Base-by-base conservation (phyloP, 331 rosid species). In the Stylosanthes scabra region DNA sequence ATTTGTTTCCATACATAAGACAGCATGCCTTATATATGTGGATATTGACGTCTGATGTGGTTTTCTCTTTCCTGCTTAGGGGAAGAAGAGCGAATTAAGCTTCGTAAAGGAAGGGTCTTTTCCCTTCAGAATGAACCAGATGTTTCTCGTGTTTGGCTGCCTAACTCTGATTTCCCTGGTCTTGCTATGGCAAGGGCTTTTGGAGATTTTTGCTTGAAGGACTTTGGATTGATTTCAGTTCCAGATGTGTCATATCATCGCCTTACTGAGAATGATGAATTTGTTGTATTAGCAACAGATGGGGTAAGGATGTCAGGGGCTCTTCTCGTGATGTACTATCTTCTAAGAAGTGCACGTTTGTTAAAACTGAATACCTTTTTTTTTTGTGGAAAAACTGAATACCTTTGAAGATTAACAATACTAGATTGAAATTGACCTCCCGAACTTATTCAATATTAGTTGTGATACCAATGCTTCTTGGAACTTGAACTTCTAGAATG, bases 161-260 rank as follows among this genome's bases (percentile, higher is more conserved):
- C 98, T 27, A 81, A 89, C 77, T 52, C 78, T 46, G 86, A 90
- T 69, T 87, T 93, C 63, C 98, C 98, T 25, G 98, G 98, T 34
- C 96, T 93, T 58, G 98, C 98, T 12, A 93, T 93, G 98, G 88
- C 97, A 7, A 86, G 98, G 68, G 98, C 97, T 62, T 90, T 90
- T 72, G 98, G 98, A 80, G 98, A 93, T 72, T 88, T 88, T 78
- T 90, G 96, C 86, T 80, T 93, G 4, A 93, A 93, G 74, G 91
- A 90, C 77, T 89, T 70, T 62, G 98, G 98, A 60, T 69, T 93
- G 81, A 93, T 93, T 61, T 80, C 96, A 63, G 90, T 90, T 56
- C 98, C 98, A 0, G 97, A 90, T 71, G 39, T 93, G 46, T 80
- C 87, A 25, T 78, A 83, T 78, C 86, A 79, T 67, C 90, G 70